Base-by-base conservation (phyloP, 331 rosid genomes). In the Arachis monticola region DNA sequence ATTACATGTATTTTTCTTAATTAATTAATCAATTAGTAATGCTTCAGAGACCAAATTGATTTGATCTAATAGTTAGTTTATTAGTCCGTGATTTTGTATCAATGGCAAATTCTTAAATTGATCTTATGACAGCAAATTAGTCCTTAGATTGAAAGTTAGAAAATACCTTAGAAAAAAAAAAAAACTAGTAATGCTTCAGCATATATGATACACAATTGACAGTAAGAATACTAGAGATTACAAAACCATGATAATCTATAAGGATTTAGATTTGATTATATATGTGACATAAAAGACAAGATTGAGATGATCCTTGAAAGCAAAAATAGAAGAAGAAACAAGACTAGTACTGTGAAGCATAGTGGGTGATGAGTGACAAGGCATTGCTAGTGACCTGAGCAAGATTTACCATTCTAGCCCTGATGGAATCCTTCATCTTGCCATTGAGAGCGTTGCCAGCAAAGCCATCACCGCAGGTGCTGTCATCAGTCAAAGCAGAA, bases 391-490 rank as follows among this genome's bases (percentile, higher is more conserved):
- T 90, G 14, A 90, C 87, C 40, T 86, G 86, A 7, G 89, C 90
- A 60, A 88, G 86, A 42, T 90, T 83, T 0, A 82, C 78, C 64
- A 92, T 76, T 60, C 76, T 75, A 5, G 70, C 76, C 41, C 87
- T 83, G 17, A 92, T 64, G 0, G 93, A 64, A 1, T 53, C 7
- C 50, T 90, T 94, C 1, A 90, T 67, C 52, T 69, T 82, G 0
- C 97, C 99, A 32, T 85, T 53, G 47, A 87, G n/a, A 0, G 83
- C 88, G 7, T 73, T 81, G 2, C 97, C 92, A 0, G 88, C 78
- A 65, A 94, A 94, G 6, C 99, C 99, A 77, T 94, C 99, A 55
- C 85, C 51, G 60, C 99, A 94, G 5, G 97, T 92, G 52, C 66
- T 84, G 38, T 82, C 96, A 67, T 94, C 97, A 0, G 99, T 94